Conservation (phyloP, 345 rosid species). For the Corchorus olitorius region DNA sequence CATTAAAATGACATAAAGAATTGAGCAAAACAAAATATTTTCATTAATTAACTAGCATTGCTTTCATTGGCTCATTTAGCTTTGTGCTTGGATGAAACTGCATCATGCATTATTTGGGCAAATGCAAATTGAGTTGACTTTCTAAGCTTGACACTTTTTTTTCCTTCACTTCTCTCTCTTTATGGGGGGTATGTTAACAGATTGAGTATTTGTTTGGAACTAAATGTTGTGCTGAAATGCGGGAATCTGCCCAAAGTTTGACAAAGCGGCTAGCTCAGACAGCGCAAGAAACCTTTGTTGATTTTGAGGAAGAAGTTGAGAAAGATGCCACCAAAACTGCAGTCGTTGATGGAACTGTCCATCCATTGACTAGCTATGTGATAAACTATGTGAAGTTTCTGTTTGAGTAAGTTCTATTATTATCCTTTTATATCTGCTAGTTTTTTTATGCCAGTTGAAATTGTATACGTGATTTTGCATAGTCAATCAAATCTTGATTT, state of each 20-base stretch:
- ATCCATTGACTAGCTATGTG: constrained; percentile 97
- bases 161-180: not conserved
- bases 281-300: constrained; percentile 90
- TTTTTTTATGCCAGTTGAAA: too few species aligned
- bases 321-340: constrained; percentile 97
- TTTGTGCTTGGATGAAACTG: not conserved
- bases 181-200: constrained; percentile 36
- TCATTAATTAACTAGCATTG: not conserved
- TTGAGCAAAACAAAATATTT: not conserved
- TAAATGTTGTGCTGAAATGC: constrained; percentile 75
- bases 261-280: constrained; percentile 87
- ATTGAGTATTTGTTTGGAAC: constrained; percentile 63
- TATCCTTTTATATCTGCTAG: not conserved
- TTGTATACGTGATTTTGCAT: not conserved
- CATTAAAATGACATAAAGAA: not conserved
- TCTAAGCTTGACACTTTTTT: not conserved
- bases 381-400: constrained; percentile 87
- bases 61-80: not conserved
- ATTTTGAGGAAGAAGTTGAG: constrained; percentile 96
- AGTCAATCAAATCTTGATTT: not conserved
- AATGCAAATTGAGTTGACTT: constrained; percentile 11
- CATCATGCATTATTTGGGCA: constrained; percentile 1
- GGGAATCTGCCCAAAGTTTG: constrained; percentile 69
- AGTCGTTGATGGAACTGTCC: constrained; percentile 96
- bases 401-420: not conserved